Evolutionary conservation across 371 early-diverging fungal genomes (phyloP).

Genomic region (Nematocida sp.): DNA sequence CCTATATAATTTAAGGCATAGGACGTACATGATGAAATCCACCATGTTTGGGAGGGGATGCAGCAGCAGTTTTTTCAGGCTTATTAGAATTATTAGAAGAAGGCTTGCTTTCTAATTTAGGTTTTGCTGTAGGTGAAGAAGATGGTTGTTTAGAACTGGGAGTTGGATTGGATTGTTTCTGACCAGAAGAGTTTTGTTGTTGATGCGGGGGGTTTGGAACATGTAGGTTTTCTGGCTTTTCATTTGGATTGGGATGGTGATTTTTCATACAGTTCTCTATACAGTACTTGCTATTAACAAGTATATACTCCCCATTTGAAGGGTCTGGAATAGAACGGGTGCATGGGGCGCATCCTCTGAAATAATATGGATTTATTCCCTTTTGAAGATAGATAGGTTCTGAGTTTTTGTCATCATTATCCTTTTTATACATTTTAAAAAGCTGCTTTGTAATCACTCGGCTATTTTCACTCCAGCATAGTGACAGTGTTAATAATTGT

Average conservation of each 20-base stretch:
- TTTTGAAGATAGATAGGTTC: background rate
- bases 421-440: slow-evolving; percentile 1
- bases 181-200: background rate
- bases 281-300: slow-evolving; percentile 44
- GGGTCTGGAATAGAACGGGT: slow-evolving; percentile 34
- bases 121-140: no score
- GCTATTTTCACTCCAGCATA: slow-evolving; percentile 2
- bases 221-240: background rate
- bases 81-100: no score
- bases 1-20: no score
- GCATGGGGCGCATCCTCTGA: slow-evolving; percentile 33
- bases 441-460: slow-evolving; percentile 28
- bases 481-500: background rate
- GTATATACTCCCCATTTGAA: slow-evolving; percentile 14
- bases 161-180: no score
- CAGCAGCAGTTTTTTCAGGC: no score
- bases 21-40: no score
- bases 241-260: background rate
- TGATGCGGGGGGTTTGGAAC: background rate
- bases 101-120: no score
- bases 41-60: no score
- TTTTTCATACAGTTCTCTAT: background rate
- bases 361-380: slow-evolving; percentile 52
- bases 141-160: no score
- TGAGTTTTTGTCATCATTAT: background rate